Percentiles rank a stretch among this genome's conserved stretches.
These are phyloP conservation scores for Trichosporon ovoides DNA, from an alignment of 1,284 basidiomycete species.

Conservation along the genomic window DNA sequence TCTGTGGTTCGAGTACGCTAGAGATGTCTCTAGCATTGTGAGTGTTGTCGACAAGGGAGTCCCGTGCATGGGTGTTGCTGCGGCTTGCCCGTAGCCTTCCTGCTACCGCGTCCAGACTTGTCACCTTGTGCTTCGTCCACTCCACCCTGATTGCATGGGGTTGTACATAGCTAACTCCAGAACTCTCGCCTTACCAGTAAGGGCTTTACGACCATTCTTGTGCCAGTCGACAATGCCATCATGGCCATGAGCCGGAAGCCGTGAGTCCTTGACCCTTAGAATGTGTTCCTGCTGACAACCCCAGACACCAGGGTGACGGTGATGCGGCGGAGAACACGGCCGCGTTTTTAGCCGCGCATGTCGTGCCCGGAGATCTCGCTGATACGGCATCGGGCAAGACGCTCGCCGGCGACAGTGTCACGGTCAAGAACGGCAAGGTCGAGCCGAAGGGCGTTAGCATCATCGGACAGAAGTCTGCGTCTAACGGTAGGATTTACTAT, in stretches of 20 bases:
- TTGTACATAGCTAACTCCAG: constrained; percentile 9
- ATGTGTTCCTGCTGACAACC: background rate
- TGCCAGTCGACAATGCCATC: constrained; percentile 43
- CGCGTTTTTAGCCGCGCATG: constrained; percentile 39
- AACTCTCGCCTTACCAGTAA: constrained; percentile 21
- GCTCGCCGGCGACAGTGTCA: constrained; percentile 28
- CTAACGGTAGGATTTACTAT: constrained; percentile 43
- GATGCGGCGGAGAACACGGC: constrained; percentile 30
- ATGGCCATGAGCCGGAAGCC: constrained; percentile 40
- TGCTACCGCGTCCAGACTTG: background rate
- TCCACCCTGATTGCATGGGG: background rate
- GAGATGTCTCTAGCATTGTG: constrained; percentile 37
- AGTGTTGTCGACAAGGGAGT: constrained; percentile 20
- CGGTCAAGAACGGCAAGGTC: constrained; percentile 30
- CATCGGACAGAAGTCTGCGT: constrained; percentile 34
- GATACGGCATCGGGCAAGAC: constrained; percentile 14
- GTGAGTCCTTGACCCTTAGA: constrained; percentile 21
- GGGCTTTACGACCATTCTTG: constrained; percentile 39
- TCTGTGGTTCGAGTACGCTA: constrained; percentile 44
- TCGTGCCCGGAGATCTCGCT: constrained; percentile 29
- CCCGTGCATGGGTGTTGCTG: too few relatives aligned
- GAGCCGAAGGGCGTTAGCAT: constrained; percentile 40
- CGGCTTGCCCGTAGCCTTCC: too few relatives aligned
- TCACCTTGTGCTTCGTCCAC: background rate
- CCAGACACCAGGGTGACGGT: constrained; percentile 29